phyloP scores from a whole-genome alignment of 768 basidiomycete genomes.

The Pulveroboletus frians region DNA sequence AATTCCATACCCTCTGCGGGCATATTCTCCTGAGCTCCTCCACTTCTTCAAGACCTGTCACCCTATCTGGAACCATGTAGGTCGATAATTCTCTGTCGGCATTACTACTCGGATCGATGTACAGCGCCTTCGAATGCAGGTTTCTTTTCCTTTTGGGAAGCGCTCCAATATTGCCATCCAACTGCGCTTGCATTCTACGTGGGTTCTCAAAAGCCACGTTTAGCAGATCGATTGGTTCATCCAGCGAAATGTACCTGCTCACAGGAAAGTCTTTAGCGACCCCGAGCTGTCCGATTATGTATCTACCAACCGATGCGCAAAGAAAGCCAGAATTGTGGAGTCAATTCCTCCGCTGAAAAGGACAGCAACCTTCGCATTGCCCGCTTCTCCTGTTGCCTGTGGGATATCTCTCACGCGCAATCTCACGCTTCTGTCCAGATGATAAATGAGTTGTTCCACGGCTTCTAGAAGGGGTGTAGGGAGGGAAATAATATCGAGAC shows the following conservation, averaged over 20 bases:
- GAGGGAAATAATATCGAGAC: conserved; percentile 26
- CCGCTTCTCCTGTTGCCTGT: conserved; percentile 30
- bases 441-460: conserved; percentile 47
- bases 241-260: conserved; percentile 59
- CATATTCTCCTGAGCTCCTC: conserved; percentile 74
- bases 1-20: conserved; percentile 83
- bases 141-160: conserved; percentile 43
- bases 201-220: conserved; percentile 97
- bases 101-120: neutral
- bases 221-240: conserved; percentile 85
- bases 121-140: conserved; percentile 14
- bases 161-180: conserved; percentile 42
- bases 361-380: conserved; percentile 64
- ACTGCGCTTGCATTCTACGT: conserved; percentile 54
- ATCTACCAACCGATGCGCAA: conserved; percentile 63
- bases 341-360: conserved; percentile 98
- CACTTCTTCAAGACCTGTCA: conserved; percentile 72
- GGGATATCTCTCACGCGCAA: conserved; percentile 70
- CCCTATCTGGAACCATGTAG: conserved; percentile 86
- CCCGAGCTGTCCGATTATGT: neutral
- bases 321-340: conserved; percentile 74
- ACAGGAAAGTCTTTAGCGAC: neutral
- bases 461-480: conserved; percentile 28
- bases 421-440: conserved; percentile 63
- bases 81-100: conserved; percentile 17